Conservation (phyloP, 2,329 filamentous ascomycete genomes). For the Ophiostoma populinum region DNA sequence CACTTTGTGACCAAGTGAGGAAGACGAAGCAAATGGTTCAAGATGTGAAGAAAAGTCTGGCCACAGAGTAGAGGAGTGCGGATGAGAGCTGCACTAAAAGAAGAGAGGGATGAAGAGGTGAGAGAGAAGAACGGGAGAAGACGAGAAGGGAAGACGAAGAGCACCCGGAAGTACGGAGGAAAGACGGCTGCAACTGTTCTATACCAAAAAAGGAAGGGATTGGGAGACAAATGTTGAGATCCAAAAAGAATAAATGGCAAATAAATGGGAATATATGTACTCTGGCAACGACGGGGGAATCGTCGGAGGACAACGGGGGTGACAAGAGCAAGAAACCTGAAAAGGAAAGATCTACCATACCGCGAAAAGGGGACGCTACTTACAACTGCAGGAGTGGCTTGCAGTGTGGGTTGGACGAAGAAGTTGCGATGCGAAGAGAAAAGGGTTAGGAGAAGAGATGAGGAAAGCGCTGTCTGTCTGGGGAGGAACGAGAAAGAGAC, state of each 20-base stretch:
- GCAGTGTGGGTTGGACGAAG: background rate
- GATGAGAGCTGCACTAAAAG: too few relatives aligned
- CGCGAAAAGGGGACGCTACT: constrained; percentile 1
- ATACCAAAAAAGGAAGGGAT: background rate
- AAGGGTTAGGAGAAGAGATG: too few relatives aligned
- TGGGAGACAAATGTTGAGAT: background rate
- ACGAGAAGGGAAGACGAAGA: background rate
- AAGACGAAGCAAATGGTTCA: too few relatives aligned
- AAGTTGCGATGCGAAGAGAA: too few relatives aligned
- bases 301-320: background rate
- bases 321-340: background rate
- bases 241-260: constrained; percentile 4
- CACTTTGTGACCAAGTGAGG: too few relatives aligned
- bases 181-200: too few relatives aligned
- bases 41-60: too few relatives aligned
- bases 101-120: background rate
- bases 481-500: too few relatives aligned
- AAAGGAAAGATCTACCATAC: constrained; percentile 7
- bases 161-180: too few relatives aligned
- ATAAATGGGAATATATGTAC: background rate
- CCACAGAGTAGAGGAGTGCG: too few relatives aligned
- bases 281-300: constrained; percentile 1
- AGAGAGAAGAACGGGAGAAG: background rate
- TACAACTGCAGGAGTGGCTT: background rate
- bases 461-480: too few relatives aligned